phyloP scores from a whole-genome alignment of 1,284 basidiomycete genomes.

The Sporisorium sorghi region DNA sequence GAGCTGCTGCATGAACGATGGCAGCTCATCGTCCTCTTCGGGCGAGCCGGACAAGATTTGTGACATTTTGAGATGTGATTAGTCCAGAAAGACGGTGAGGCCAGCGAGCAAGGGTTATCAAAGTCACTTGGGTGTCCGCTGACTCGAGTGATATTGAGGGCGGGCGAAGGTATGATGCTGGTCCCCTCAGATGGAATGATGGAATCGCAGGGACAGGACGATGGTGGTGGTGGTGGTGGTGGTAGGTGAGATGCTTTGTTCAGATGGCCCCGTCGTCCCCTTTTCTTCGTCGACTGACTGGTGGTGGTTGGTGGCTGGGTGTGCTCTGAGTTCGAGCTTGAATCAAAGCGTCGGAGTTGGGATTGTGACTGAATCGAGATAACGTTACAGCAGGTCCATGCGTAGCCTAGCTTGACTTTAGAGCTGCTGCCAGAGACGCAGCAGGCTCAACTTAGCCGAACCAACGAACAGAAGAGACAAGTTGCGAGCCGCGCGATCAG shows the following conservation, averaged over 20 bases:
- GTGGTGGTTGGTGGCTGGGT: not conserved
- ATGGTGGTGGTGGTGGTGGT: not conserved
- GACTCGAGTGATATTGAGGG: not conserved
- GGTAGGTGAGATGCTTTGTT: no score
- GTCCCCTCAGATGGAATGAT: not conserved
- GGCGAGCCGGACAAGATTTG: slow-evolving; percentile 44
- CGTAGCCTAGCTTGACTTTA: not conserved
- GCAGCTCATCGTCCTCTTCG: slow-evolving; percentile 39
- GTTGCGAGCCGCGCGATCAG: no score
- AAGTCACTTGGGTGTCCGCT: no score
- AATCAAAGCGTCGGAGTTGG: slow-evolving; percentile 4
- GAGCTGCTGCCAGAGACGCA: no score
- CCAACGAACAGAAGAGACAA: no score
- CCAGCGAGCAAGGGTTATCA: no score
- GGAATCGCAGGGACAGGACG: no score
- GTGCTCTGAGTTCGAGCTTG: not conserved
- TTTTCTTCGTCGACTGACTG: not conserved
- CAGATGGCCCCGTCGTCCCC: not conserved
- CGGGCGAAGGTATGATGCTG: no score
- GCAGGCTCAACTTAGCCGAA: no score
- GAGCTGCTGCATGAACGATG: slow-evolving; percentile 39
- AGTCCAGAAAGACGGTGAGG: no score
- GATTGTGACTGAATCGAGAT: no score
- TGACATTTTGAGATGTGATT: slow-evolving; percentile 22
- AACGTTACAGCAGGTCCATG: slow-evolving; percentile 5